Evolutionary conservation across 2,329 filamentous ascomycete species (phyloP), one percentile per base, ranked within the genome.

Genomic region (Cadophora malorum): DNA sequence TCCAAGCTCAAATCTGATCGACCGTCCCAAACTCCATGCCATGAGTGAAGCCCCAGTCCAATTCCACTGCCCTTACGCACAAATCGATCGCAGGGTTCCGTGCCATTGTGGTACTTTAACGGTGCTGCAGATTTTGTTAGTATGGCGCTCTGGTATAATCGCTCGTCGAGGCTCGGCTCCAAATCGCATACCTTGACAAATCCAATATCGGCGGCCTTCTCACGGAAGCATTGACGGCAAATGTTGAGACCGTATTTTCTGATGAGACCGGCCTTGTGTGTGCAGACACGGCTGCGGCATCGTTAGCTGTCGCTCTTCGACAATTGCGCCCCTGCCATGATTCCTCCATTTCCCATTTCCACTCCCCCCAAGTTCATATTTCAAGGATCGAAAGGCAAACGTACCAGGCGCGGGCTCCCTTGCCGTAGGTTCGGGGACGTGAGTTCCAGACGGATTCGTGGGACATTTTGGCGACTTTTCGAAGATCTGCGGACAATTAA

Each of bases 401-500:
- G 82, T 94, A 97, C 94, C 94, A 97, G 82, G 85, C 84, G 84
- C 94, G 92, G 83, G 92, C 87, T 86, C 95, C 95, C 90, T 97
- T 97, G 88, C 95, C 95, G 89, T 96, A 97, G 83, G 84, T 93
- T 85, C 94, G 92, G 81, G 96, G 96, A 84, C 96, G 94, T 81
- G 94, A 97, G 91, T 96, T 97, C 94, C 95, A 99, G 86, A 98
- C 94, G 81, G 91, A 94, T 88, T 98, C 95, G 94, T 92, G 90
- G 84, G 90, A 90, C 90, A 92, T 92, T 81, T 62, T 72, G 60
- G 64, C 52, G 47, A 58, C 63, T 64, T 56, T 65, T 50, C 14
- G 23, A 50, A 63, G 63, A 35, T 31, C 28, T 61, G 47, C 47
- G 19, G 9, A 33, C 3, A 31, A 58, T 16, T 50, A 58, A 49